phyloP scores from a whole-genome alignment of 2,329 filamentous ascomycete species.

The Colletotrichum gigasporum region DNA sequence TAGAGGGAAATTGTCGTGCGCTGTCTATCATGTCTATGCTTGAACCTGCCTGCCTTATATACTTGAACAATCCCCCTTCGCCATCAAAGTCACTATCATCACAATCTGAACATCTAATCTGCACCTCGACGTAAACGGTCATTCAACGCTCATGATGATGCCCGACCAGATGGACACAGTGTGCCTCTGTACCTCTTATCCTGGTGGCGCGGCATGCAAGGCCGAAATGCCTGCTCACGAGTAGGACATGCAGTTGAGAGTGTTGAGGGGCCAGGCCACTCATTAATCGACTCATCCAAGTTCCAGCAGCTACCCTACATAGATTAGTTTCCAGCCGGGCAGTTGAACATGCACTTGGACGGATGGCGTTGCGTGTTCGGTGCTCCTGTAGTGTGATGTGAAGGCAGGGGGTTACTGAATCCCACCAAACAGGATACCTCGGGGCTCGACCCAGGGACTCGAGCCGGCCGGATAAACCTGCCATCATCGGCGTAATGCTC shows the following conservation, averaged over 20 bases:
- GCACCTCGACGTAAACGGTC: not conserved
- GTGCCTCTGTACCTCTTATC: not conserved
- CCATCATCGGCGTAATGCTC: not conserved
- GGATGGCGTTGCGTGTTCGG: not conserved
- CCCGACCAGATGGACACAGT: conserved; percentile 2
- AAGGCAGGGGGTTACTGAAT: not conserved
- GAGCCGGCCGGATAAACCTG: not conserved
- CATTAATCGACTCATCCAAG: not conserved
- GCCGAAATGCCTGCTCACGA: not conserved
- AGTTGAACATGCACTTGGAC: conserved; percentile 4
- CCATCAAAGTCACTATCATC: not conserved
- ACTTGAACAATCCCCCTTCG: not conserved
- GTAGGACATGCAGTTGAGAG: not conserved
- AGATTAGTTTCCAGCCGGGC: not conserved
- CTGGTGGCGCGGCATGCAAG: not conserved
- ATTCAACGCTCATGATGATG: not conserved
- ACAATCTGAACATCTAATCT: not conserved
- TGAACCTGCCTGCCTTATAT: conserved; percentile 8
- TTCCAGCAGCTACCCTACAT: conserved; percentile 9
- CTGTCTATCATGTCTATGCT: not conserved
- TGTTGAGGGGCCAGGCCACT: not conserved
- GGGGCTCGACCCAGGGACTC: not conserved
- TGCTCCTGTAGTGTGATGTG: not conserved
- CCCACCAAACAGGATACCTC: not conserved
- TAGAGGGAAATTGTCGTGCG: no score